Evolutionary conservation across 2,329 filamentous ascomycete genomes (phyloP).

Genomic region (Microdochium paspali): DNA sequence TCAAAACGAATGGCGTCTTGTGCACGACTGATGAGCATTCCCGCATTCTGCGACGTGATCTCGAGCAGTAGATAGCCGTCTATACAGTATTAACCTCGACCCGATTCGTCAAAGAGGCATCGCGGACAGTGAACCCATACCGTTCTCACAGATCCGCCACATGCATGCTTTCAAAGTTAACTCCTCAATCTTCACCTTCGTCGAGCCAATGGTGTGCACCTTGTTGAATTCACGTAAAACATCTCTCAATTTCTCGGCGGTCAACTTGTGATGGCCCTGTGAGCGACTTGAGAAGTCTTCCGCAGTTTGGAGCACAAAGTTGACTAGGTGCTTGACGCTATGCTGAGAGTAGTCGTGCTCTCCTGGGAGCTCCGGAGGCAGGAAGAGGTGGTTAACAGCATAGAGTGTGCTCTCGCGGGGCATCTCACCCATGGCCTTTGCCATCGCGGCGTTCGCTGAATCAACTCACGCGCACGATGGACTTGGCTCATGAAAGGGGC

Average conservation of each 20-base stretch:
- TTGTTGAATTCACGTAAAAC: not conserved
- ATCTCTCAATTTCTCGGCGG: not conserved
- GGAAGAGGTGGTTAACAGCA: not conserved
- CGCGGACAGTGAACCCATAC: too few species aligned
- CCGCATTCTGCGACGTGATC: slow-evolving; percentile 24
- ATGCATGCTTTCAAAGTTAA: too few species aligned
- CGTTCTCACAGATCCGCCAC: too few species aligned
- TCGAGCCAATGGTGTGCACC: not conserved
- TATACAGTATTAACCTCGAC: slow-evolving; percentile 4
- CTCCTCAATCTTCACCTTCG: not conserved
- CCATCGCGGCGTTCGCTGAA: not conserved
- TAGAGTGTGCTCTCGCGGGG: not conserved
- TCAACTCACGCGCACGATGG: not conserved
- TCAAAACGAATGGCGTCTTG: slow-evolving; percentile 15
- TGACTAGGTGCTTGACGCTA: not conserved
- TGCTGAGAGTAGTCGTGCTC: not conserved
- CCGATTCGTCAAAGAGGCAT: slow-evolving; percentile 1
- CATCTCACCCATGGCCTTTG: not conserved
- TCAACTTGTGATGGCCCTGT: not conserved
- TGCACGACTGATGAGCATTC: slow-evolving; percentile 15
- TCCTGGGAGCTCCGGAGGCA: not conserved
- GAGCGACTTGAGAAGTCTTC: not conserved
- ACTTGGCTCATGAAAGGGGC: not conserved
- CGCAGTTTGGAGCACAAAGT: not conserved
- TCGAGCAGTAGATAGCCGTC: slow-evolving; percentile 14